These are phyloP conservation scores for Fagus sylvatica DNA, from an alignment of 306 rosid genomes.

Conservation along the genomic window DNA sequence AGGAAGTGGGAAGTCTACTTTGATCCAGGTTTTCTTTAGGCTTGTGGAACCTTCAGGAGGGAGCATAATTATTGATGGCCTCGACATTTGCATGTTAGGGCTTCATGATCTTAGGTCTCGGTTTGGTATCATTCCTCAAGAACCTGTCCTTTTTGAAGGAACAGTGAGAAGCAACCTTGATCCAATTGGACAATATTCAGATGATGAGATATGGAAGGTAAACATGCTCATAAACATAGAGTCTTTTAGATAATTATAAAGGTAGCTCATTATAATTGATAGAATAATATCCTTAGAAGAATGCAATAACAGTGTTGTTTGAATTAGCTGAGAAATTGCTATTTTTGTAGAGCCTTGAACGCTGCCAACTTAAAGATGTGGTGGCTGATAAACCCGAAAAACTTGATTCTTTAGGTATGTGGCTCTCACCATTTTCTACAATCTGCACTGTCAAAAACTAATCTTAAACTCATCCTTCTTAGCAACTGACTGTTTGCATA, in stretches of 20 bases:
- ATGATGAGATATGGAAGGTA: constrained; percentile 97
- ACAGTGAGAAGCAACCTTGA: constrained; percentile 88
- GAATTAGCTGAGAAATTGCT: neutral
- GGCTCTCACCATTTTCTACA: constrained; percentile 16
- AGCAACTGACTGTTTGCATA: constrained; percentile 4
- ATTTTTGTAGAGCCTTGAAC: constrained; percentile 64
- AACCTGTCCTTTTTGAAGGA: constrained; percentile 97
- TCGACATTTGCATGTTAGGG: constrained; percentile 68
- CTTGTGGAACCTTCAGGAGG: constrained; percentile 95
- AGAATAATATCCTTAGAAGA: neutral
- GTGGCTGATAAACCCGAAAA: constrained; percentile 82
- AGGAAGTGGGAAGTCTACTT: constrained; percentile 92
- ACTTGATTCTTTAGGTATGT: constrained; percentile 72
- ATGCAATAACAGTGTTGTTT: neutral
- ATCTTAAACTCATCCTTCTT: neutral
- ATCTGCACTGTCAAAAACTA: constrained; percentile 10
- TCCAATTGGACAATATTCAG: constrained; percentile 67
- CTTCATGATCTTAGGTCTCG: constrained; percentile 96
- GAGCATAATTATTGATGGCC: constrained; percentile 72
- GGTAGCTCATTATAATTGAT: too few species aligned
- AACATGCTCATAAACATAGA: neutral
- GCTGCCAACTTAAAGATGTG: constrained; percentile 88
- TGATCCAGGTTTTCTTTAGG: constrained; percentile 91
- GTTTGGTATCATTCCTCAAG: constrained; percentile 96
- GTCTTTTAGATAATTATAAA: neutral